Evolutionary conservation across 176 grass and related monocot species (phyloP).

Genomic region (Rhynchospora tenuis): DNA sequence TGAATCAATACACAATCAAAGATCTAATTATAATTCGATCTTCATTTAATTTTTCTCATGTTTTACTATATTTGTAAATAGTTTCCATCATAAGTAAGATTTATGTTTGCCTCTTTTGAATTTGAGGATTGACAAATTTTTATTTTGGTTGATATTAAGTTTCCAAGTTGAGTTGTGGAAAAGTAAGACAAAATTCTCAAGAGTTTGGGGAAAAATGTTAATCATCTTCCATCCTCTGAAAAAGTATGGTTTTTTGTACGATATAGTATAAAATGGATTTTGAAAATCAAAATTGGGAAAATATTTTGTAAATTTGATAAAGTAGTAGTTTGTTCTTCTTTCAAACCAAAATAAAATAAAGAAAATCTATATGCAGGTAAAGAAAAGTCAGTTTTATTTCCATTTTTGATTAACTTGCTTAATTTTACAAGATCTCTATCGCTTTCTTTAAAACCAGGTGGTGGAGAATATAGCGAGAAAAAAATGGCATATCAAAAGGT

Average conservation of each 20-base stretch:
- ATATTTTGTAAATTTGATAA: background rate
- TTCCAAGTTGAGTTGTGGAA: background rate
- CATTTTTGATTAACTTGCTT: background rate
- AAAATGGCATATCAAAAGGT: conserved; percentile 73
- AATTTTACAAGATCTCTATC: background rate
- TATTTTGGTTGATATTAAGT: background rate
- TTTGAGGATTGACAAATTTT: background rate
- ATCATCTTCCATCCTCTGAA: background rate
- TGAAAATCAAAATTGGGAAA: background rate
- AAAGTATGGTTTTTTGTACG: background rate
- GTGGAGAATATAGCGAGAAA: conserved; percentile 93
- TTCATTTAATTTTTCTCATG: background rate
- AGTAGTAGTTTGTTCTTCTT: background rate
- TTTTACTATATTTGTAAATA: conserved; percentile 8
- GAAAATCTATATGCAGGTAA: background rate
- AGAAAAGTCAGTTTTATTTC: background rate
- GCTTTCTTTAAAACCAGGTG: conserved; percentile 37
- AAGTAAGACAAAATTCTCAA: background rate
- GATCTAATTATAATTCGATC: background rate
- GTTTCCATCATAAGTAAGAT: background rate
- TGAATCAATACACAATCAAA: background rate
- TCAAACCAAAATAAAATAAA: background rate
- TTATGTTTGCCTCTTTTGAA: background rate
- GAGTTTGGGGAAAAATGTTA: background rate
- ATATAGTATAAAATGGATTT: background rate